phyloP scores from a whole-genome alignment of 257 asterid species.

The Sherardia arvensis region DNA sequence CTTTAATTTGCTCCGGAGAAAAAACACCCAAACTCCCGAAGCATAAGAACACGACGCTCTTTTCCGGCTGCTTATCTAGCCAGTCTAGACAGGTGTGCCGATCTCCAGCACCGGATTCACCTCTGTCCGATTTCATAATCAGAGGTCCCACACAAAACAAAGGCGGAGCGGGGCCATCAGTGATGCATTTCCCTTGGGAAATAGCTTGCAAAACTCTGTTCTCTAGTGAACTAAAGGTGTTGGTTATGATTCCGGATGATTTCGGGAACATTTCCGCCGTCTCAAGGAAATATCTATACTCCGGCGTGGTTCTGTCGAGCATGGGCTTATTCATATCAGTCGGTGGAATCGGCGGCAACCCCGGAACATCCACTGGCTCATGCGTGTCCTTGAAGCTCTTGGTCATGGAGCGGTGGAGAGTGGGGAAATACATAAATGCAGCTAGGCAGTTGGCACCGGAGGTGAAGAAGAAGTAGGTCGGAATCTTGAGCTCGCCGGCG shows the following conservation, averaged over 20 bases:
- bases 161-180: constrained; percentile 39
- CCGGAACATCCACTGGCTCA: constrained; percentile 27
- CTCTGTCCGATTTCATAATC: constrained; percentile 18
- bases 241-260: constrained; percentile 33
- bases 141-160: constrained; percentile 54
- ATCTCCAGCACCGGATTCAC: constrained; percentile 5
- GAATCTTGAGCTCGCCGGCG: constrained; percentile 26
- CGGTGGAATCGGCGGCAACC: constrained; percentile 32
- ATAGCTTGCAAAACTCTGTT: constrained; percentile 20
- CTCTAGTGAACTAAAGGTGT: constrained; percentile 42
- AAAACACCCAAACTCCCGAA: constrained; percentile 54
- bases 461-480: constrained; percentile 39
- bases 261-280: not conserved
- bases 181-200: constrained; percentile 30
- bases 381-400: constrained; percentile 36
- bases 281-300: constrained; percentile 24
- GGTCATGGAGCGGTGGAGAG: constrained; percentile 15
- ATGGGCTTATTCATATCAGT: constrained; percentile 29
- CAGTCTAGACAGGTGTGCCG: constrained; percentile 37
- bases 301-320: constrained; percentile 22
- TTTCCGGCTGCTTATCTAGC: constrained; percentile 46
- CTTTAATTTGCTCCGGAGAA: constrained; percentile 28
- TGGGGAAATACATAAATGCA: constrained; percentile 20
- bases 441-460: constrained; percentile 34
- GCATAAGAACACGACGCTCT: constrained; percentile 46